phyloP scores from a whole-genome alignment of 2,329 filamentous ascomycete species.

The Elsinoe australis region DNA sequence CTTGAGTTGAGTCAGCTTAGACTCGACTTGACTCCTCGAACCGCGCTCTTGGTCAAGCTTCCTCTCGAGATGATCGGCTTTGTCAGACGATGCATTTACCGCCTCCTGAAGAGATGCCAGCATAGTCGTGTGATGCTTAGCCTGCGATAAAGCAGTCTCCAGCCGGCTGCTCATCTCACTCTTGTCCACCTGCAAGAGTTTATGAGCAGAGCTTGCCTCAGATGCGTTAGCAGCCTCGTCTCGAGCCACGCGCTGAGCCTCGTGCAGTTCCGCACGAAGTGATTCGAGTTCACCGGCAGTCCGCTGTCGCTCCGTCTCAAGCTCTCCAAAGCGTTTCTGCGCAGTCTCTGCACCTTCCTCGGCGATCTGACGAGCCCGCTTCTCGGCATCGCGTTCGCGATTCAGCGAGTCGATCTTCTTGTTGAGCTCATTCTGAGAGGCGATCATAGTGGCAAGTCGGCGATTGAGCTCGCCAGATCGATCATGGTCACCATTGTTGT shows the following conservation, averaged over 20 bases:
- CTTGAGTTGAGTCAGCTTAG: conserved; percentile 67
- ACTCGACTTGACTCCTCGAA: conserved; percentile 66
- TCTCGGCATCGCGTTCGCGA: conserved; percentile 72
- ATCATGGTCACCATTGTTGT: conserved; percentile 55
- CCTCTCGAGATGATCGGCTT: conserved; percentile 65
- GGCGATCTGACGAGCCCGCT: conserved; percentile 68
- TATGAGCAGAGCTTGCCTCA: conserved; percentile 66
- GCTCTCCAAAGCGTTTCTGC: conserved; percentile 71
- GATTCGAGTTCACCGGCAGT: conserved; percentile 78
- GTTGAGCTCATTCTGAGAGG: conserved; percentile 71
- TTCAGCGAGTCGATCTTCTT: conserved; percentile 62
- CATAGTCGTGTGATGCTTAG: conserved; percentile 61
- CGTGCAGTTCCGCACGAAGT: conserved; percentile 76
- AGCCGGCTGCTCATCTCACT: conserved; percentile 64
- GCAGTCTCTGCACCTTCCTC: conserved; percentile 81
- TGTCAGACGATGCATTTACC: conserved; percentile 69
- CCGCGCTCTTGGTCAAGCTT: conserved; percentile 76
- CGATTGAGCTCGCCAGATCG: conserved; percentile 67
- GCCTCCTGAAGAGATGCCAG: conserved; percentile 71
- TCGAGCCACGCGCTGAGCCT: conserved; percentile 66
- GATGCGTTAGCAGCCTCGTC: conserved; percentile 72
- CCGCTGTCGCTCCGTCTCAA: conserved; percentile 77
- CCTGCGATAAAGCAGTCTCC: conserved; percentile 57
- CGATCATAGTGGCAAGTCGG: conserved; percentile 74
- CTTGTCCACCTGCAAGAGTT: conserved; percentile 79